phyloP scores from a whole-genome alignment of 1,284 basidiomycete genomes.

The Cutaneotrichosporon cutaneum region DNA sequence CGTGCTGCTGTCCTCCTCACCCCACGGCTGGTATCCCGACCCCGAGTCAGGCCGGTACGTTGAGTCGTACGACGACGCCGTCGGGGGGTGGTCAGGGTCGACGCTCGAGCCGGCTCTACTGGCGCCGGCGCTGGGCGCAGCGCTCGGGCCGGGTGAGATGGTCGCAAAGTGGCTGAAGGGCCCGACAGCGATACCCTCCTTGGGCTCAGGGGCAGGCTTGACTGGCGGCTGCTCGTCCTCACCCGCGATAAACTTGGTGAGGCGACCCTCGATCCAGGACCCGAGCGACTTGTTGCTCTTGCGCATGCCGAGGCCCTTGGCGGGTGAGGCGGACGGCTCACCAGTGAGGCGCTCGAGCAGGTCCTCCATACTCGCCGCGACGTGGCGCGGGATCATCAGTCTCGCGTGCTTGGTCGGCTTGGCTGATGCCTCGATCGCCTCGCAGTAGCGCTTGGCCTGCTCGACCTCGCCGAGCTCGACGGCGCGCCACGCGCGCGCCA shows the following conservation, averaged over 20 bases:
- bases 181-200: constrained; percentile 57
- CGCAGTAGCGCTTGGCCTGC: constrained; percentile 79
- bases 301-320: constrained; percentile 60
- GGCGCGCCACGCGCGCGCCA: constrained; percentile 73
- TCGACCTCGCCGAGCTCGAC: constrained; percentile 77
- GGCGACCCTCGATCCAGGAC: constrained; percentile 87
- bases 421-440: constrained; percentile 71
- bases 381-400: constrained; percentile 57
- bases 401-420: constrained; percentile 30
- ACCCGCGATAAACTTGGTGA: constrained; percentile 95
- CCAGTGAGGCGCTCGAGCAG: constrained; percentile 79
- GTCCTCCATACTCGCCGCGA: constrained; percentile 75
- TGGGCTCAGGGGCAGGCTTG: constrained; percentile 23
- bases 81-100: constrained; percentile 20
- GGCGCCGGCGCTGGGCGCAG: constrained; percentile 49
- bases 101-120: constrained; percentile 36
- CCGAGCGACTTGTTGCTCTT: constrained; percentile 80
- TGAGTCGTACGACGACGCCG: background rate
- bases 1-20: constrained; percentile 7
- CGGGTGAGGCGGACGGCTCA: constrained; percentile 66
- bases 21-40: constrained; percentile 23
- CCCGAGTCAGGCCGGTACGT: background rate
- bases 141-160: constrained; percentile 81
- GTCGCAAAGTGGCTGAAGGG: constrained; percentile 94
- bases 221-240: constrained; percentile 59